These are phyloP conservation scores for Rauvolfia tetraphylla DNA, from an alignment of 257 asterid genomes.

Conservation along the genomic window DNA sequence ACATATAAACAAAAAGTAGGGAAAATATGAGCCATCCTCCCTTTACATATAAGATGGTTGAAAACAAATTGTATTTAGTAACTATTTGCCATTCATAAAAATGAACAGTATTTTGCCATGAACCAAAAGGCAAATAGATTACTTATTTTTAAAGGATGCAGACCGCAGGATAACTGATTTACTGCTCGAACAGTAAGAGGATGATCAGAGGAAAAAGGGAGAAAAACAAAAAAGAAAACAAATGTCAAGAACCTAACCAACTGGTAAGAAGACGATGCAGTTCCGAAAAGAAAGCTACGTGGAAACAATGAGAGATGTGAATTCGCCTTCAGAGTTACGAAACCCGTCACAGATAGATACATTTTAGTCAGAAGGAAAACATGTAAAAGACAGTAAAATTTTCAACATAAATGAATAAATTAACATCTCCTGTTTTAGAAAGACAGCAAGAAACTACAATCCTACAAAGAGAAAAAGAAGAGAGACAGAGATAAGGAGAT, in stretches of 20 bases:
- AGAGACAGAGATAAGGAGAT: not conserved
- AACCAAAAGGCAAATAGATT: too few relatives aligned
- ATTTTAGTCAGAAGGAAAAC: conserved; percentile 5
- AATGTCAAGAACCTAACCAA: conserved; percentile 10
- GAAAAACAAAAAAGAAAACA: not conserved
- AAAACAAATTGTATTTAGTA: too few relatives aligned
- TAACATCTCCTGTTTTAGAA: not conserved
- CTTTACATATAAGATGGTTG: too few relatives aligned
- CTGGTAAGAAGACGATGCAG: conserved; percentile 71
- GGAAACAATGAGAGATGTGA: conserved; percentile 27
- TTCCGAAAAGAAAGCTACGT: conserved; percentile 44
- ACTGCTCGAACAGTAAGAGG: not conserved
- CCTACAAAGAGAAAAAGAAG: not conserved
- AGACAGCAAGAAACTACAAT: not conserved
- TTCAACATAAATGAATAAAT: conserved; percentile 7
- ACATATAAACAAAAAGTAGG: too few relatives aligned
- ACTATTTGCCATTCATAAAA: too few relatives aligned
- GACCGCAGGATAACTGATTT: not conserved
- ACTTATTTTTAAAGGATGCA: too few relatives aligned
- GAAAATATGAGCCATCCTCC: too few relatives aligned
- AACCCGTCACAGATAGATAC: conserved; percentile 11
- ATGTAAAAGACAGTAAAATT: not conserved
- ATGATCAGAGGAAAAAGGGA: not conserved
- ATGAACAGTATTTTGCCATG: too few relatives aligned
- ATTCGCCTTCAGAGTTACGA: conserved; percentile 17